These are phyloP conservation scores for Gnomoniopsis sp. DNA, from an alignment of 2,329 filamentous ascomycete genomes.

Conservation along the genomic window DNA sequence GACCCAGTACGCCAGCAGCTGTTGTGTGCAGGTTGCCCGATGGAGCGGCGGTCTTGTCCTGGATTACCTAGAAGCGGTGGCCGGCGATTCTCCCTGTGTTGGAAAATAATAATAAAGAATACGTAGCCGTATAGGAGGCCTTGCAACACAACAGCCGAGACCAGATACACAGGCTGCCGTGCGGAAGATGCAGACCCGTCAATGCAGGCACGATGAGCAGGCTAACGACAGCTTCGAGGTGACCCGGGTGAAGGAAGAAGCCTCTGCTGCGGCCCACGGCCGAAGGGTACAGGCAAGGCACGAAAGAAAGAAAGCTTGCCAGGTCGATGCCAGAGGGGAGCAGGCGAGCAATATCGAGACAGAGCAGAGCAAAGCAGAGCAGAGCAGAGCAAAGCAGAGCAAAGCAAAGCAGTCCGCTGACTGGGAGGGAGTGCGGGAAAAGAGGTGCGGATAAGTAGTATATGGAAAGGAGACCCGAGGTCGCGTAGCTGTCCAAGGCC, in stretches of 20 bases:
- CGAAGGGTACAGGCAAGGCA: conserved; percentile 11
- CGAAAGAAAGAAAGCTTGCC: conserved; percentile 10
- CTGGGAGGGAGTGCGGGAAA: conserved; percentile 6
- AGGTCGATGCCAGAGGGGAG: conserved; percentile 8
- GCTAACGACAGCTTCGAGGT: conserved; percentile 13
- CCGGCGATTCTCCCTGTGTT: not conserved
- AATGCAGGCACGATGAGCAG: conserved; percentile 12
- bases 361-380: no score
- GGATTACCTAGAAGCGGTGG: conserved; percentile 1
- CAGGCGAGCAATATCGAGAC: no score
- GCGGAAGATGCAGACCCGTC: conserved; percentile 14
- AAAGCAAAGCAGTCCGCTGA: conserved; percentile 10
- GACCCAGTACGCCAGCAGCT: conserved; percentile 1
- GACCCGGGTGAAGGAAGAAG: conserved; percentile 10
- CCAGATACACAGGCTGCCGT: conserved; percentile 12
- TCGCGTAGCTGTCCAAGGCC: not conserved
- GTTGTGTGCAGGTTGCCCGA: conserved; percentile 3
- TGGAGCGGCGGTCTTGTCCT: conserved; percentile 1
- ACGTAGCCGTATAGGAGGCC: conserved; percentile 4
- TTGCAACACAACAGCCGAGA: conserved; percentile 10
- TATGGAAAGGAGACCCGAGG: conserved; percentile 6
- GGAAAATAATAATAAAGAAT: no score
- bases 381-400: conserved; percentile 8
- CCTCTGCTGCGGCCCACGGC: conserved; percentile 16
- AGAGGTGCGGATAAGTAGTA: conserved; percentile 16